Conservation (phyloP, 257 asterid species). For the Perilla frutescens region DNA sequence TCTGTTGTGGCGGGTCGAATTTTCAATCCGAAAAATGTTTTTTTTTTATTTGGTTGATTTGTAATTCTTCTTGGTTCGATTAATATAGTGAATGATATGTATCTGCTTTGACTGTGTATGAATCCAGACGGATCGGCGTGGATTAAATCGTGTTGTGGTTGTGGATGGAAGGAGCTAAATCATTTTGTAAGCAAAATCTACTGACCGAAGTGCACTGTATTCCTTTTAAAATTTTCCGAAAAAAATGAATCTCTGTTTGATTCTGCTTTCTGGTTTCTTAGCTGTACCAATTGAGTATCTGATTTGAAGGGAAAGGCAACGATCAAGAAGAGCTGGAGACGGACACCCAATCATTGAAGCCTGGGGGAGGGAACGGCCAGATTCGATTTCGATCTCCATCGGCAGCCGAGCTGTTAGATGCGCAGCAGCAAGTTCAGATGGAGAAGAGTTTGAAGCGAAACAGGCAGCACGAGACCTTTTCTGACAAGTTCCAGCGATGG, state of each 20-base stretch:
- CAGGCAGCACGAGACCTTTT: conserved; percentile 51
- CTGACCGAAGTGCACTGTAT: neutral
- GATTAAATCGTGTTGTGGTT: conserved; percentile 17
- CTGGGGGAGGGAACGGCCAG: conserved; percentile 84
- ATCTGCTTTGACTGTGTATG: conserved; percentile 1
- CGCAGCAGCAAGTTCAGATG: conserved; percentile 67
- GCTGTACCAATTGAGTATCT: conserved; percentile 34
- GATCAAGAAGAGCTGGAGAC: conserved; percentile 55
- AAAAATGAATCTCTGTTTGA: conserved; percentile 21
- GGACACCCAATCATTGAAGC: conserved; percentile 55
- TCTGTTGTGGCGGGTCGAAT: neutral
- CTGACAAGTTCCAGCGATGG: conserved; percentile 74
- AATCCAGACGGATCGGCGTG: conserved; percentile 31
- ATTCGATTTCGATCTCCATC: conserved; percentile 97
- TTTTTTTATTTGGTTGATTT: neutral
- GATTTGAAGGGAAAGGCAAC: conserved; percentile 40
- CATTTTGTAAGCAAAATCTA: conserved; percentile 24
- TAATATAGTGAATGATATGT: neutral
- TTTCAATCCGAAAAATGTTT: neutral
- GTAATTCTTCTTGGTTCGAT: neutral
- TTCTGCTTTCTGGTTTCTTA: conserved; percentile 30
- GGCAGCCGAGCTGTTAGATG: conserved; percentile 81
- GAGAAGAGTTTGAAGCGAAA: conserved; percentile 71
- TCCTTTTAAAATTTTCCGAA: neutral
- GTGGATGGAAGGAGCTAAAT: conserved; percentile 30